Evolutionary conservation across 192 early-diverging fungal genomes (phyloP).

Genomic region (Polychytrium aggregatum): DNA sequence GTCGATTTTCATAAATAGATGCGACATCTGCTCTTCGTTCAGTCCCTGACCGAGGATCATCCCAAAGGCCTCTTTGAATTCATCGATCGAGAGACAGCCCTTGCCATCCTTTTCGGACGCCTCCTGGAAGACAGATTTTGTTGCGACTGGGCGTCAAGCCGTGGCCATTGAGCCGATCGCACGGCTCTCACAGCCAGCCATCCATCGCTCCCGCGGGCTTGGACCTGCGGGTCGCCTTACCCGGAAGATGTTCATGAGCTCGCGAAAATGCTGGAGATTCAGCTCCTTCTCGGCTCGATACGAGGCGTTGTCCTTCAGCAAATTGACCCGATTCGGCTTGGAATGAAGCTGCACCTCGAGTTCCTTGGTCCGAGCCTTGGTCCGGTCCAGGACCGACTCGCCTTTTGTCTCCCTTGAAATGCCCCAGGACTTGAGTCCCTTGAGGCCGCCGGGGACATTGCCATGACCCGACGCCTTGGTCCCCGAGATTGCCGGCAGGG

Average conservation of each 20-base stretch:
- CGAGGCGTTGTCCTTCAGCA: constrained; percentile 29
- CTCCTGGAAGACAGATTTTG: no score
- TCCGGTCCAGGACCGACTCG: no score
- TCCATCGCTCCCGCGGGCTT: no score
- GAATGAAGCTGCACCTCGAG: constrained; percentile 13
- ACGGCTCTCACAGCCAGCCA: no score
- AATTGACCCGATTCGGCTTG: constrained; percentile 19
- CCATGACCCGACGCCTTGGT: no score
- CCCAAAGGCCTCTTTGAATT: constrained; percentile 39
- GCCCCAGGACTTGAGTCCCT: no score
- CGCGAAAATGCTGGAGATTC: constrained; percentile 33
- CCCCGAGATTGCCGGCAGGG: no score
- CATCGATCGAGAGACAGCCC: constrained; percentile 8
- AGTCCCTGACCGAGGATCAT: constrained; percentile 29
- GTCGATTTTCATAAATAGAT: constrained; percentile 51
- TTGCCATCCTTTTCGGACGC: not conserved
- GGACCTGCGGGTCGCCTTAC: constrained; percentile 8
- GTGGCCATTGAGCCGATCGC: no score
- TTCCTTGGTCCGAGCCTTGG: no score
- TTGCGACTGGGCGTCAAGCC: no score
- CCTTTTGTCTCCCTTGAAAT: no score
- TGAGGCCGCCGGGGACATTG: no score
- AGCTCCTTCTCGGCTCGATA: constrained; percentile 39
- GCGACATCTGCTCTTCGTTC: constrained; percentile 39
- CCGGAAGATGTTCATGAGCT: constrained; percentile 37